These are phyloP conservation scores for Mycena polygramma DNA, from an alignment of 768 basidiomycete species.

Conservation along the genomic window DNA sequence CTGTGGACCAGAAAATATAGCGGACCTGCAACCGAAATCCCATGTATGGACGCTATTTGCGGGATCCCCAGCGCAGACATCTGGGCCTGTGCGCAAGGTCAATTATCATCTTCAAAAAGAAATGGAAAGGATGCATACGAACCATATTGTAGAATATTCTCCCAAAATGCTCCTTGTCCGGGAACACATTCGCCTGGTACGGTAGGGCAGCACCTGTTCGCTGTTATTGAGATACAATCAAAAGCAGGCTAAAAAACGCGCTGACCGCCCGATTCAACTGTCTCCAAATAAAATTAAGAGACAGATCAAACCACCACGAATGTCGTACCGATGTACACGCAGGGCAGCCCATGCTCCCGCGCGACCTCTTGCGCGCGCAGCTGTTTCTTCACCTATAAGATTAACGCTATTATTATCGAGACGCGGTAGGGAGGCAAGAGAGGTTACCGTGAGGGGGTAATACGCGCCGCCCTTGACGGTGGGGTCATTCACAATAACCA, in stretches of 20 bases:
- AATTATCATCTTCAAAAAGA: no score
- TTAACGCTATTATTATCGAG: background rate
- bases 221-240: constrained; percentile 60
- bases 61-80: constrained; percentile 94
- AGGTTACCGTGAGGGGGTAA: constrained; percentile 82
- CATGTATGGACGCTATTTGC: constrained; percentile 93
- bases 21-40: constrained; percentile 92
- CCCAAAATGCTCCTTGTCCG: constrained; percentile 95
- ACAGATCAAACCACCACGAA: constrained; percentile 1
- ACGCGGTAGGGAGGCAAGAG: background rate
- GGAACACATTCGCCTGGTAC: constrained; percentile 94
- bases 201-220: constrained; percentile 94
- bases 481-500: constrained; percentile 92
- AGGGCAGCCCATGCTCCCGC: constrained; percentile 89
- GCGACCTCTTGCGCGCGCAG: constrained; percentile 95
- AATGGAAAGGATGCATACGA: constrained; percentile 35
- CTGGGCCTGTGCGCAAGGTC: constrained; percentile 70
- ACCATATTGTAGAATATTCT: constrained; percentile 99
- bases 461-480: constrained; percentile 95
- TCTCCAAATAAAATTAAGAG: constrained; percentile 27
- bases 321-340: constrained; percentile 88
- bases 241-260: constrained; percentile 14
- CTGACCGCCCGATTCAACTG: constrained; percentile 88
- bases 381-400: constrained; percentile 89
- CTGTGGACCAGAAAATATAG: constrained; percentile 1